A percentile compares a stretch with the other conserved stretches of the same genome.
These are phyloP conservation scores for Sporothrix euskadiensis DNA, from an alignment of 2,329 filamentous ascomycete species.

Conservation along the genomic window DNA sequence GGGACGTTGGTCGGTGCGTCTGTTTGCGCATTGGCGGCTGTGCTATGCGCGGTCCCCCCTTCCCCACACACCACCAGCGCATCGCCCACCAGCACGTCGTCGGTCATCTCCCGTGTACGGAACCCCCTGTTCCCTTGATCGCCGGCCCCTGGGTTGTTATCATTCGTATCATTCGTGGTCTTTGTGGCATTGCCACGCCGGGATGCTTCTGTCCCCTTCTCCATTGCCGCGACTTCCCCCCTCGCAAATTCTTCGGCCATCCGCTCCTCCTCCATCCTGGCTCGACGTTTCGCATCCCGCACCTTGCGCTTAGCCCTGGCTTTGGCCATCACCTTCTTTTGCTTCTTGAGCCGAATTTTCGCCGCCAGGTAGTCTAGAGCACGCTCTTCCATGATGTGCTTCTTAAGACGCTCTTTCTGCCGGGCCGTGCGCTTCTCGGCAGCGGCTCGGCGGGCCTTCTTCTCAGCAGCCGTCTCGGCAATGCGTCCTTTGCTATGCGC, in stretches of 20 bases:
- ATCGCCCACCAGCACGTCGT: background rate
- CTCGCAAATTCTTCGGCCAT: constrained; percentile 36
- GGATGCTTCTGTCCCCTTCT: constrained; percentile 17
- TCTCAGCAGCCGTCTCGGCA: constrained; percentile 51
- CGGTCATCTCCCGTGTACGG: background rate
- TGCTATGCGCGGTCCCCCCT: background rate
- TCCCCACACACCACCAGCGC: background rate
- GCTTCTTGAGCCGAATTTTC: constrained; percentile 42
- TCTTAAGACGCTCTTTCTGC: constrained; percentile 49
- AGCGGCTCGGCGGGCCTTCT: constrained; percentile 50
- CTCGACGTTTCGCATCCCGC: background rate
- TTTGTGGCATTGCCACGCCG: background rate
- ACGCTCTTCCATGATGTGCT: constrained; percentile 45
- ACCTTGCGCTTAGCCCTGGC: constrained; percentile 28
- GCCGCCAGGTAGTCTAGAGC: constrained; percentile 45
- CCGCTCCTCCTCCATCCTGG: constrained; percentile 34
- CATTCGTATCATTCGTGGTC: background rate
- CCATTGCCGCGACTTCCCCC: background rate
- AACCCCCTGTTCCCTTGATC: background rate
- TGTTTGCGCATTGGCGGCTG: background rate
- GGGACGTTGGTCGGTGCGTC: background rate
- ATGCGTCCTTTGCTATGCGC: constrained; percentile 61
- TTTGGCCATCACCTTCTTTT: constrained; percentile 35
- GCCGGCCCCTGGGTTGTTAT: too few relatives aligned
- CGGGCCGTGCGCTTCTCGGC: constrained; percentile 49